phyloP scores from a whole-genome alignment of 129 eudicot species.

The Mikania micrantha region DNA sequence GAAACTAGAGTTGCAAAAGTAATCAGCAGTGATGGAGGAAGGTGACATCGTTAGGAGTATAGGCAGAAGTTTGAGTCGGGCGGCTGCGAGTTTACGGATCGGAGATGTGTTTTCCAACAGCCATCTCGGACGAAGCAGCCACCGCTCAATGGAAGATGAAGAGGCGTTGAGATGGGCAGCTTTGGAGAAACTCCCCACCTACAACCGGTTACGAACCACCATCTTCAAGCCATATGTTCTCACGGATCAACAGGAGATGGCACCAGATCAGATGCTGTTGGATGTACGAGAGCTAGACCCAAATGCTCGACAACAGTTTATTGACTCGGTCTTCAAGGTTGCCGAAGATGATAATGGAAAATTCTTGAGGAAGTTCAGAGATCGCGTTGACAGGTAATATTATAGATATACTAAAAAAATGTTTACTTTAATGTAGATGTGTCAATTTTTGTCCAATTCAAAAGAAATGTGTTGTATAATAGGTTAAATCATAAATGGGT shows the following conservation, averaged over 20 bases:
- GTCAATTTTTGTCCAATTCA: too few relatives aligned
- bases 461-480: too few relatives aligned
- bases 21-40: constrained; percentile 27
- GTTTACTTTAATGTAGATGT: too few relatives aligned
- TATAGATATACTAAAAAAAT: too few relatives aligned
- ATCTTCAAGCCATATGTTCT: constrained; percentile 27
- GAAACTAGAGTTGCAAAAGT: not conserved
- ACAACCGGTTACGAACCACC: constrained; percentile 29
- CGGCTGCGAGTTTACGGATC: constrained; percentile 11
- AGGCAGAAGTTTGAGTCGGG: constrained; percentile 26
- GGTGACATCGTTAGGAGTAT: constrained; percentile 20
- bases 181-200: constrained; percentile 42
- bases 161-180: constrained; percentile 47
- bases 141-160: constrained; percentile 26
- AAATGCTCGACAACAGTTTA: constrained; percentile 32
- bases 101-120: constrained; percentile 3
- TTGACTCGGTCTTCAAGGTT: constrained; percentile 42
- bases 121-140: constrained; percentile 1
- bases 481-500: too few relatives aligned
- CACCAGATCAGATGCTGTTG: constrained; percentile 25
- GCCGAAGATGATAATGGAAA: constrained; percentile 58
- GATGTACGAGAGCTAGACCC: constrained; percentile 20
- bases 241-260: not conserved
- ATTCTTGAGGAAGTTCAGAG: constrained; percentile 43
- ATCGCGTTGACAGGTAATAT: constrained; percentile 55